Evolutionary conservation across 2,329 filamentous ascomycete species (phyloP), one percentile per base, ranked within the genome.

Genomic region (Aureobasidium musti): DNA sequence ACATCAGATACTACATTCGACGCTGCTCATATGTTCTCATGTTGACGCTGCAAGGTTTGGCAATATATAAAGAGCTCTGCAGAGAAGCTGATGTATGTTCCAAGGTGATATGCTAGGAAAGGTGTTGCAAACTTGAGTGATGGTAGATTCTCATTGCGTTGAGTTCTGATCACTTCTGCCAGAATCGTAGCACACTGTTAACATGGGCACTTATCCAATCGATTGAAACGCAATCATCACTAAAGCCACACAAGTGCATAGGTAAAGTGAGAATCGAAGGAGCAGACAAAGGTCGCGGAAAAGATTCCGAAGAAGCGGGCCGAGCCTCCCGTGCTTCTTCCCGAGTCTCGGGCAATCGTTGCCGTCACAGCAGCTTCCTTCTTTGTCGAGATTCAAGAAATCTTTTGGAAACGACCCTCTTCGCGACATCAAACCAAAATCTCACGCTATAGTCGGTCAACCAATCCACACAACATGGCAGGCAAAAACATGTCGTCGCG

Each of bases 401-500:
- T 35, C 33, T 63, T 63, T 43, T 43, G 47, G 21, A 28, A 26
- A 56, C n/a, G 3, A 13, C 45, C 33, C 13, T 33, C 28, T 52
- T 33, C 30, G 28, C 49, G 49, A 33, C 49, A 52, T 17, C 21
- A 17, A 35, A 14, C 1, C 10, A n/a, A 19, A 37, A 23, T 21
- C 3, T 14, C 10, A 54, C 21, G 5, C 39, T 8, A 5, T 39
- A 35, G 10, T 35, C 33, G 10, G 33, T 10, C 33, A 35, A 11
- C 33, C 30, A 33, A 33, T 33, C 33, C 10, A 35, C 33, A 63
- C 30, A 39, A 33, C 26, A 64, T 64, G 61, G 23, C 61, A n/a
- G 49, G 43, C 61, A 65, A 65, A 26, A 66, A 53, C 37, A 67
- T 67, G 66, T 67, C 66, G 37, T 67, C 66, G 23, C 57, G 66